These are phyloP conservation scores for Nakazawaea holstii DNA, from an alignment of 805 yeast species.

Conservation along the genomic window DNA sequence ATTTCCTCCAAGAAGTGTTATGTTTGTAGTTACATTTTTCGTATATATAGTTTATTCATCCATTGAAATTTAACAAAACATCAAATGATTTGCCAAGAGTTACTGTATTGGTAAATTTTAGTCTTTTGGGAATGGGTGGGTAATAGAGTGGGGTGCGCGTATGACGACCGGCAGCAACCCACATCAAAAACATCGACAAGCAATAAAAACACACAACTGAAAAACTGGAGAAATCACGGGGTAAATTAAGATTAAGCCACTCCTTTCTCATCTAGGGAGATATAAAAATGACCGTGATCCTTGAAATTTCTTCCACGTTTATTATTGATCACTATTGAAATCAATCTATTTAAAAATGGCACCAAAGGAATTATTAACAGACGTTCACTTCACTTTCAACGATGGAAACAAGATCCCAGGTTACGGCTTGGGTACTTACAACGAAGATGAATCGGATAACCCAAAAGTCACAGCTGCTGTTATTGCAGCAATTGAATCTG, in stretches of 20 bases:
- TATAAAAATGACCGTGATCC: not conserved
- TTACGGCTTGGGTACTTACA: slow-evolving; percentile 56
- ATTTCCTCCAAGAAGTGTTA: slow-evolving; percentile 42
- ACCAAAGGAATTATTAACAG: slow-evolving; percentile 19
- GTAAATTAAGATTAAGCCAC: too few relatives aligned
- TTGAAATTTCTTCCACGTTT: not conserved
- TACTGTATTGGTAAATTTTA: too few relatives aligned
- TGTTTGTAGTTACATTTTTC: slow-evolving; percentile 20
- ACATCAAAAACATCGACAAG: too few relatives aligned
- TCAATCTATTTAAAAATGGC: not conserved
- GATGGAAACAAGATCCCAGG: slow-evolving; percentile 60
- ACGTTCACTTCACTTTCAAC: slow-evolving; percentile 39
- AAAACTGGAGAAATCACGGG: too few relatives aligned
- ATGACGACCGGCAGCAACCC: too few relatives aligned
- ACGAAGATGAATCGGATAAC: slow-evolving; percentile 25
- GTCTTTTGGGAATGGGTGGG: too few relatives aligned
- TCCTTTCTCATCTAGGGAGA: too few relatives aligned
- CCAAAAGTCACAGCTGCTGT: slow-evolving; percentile 44
- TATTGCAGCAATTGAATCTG: slow-evolving; percentile 49
- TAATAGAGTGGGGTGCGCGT: too few relatives aligned
- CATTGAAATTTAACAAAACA: too few relatives aligned
- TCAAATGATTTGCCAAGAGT: too few relatives aligned
- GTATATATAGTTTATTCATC: too few relatives aligned
- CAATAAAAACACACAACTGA: too few relatives aligned
- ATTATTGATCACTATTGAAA: not conserved